These are phyloP conservation scores for Calonectria ilicicola DNA, from an alignment of 2,329 filamentous ascomycete species.

Conservation along the genomic window DNA sequence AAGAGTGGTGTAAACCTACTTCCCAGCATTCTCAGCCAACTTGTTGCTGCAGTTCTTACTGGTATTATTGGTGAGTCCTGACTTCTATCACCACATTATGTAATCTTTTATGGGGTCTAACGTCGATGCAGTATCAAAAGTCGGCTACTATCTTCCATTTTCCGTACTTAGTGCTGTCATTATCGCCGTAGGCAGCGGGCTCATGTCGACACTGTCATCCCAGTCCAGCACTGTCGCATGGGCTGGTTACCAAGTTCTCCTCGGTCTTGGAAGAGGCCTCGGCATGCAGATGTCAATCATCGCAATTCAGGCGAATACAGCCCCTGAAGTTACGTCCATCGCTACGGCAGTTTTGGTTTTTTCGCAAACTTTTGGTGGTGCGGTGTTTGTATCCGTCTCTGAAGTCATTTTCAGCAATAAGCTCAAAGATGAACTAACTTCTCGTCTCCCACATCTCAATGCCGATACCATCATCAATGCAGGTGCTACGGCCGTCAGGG, in stretches of 20 bases:
- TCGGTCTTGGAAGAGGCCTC: constrained; percentile 58
- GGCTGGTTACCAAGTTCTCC: constrained; percentile 57
- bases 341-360: constrained; percentile 44
- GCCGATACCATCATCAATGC: constrained; percentile 51
- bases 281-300: constrained; percentile 55
- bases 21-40: constrained; percentile 42
- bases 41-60: constrained; percentile 37
- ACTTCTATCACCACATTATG: too few relatives aligned
- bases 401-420: constrained; percentile 47
- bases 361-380: constrained; percentile 51
- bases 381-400: constrained; percentile 57
- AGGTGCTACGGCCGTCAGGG: constrained; percentile 55
- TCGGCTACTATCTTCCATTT: constrained; percentile 59
- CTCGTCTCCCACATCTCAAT: constrained; percentile 45
- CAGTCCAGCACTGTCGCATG: constrained; percentile 51
- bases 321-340: constrained; percentile 39
- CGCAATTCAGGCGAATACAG: constrained; percentile 44
- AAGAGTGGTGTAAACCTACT: constrained; percentile 44
- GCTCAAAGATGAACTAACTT: constrained; percentile 46
- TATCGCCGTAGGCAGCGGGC: constrained; percentile 50
- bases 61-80: constrained; percentile 36
- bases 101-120: constrained; percentile 2
- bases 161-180: constrained; percentile 50
- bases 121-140: constrained; percentile 32
- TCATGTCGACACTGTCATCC: constrained; percentile 55